Conservation (phyloP, 176 grass and related monocot species). For the Zea luxurians region DNA sequence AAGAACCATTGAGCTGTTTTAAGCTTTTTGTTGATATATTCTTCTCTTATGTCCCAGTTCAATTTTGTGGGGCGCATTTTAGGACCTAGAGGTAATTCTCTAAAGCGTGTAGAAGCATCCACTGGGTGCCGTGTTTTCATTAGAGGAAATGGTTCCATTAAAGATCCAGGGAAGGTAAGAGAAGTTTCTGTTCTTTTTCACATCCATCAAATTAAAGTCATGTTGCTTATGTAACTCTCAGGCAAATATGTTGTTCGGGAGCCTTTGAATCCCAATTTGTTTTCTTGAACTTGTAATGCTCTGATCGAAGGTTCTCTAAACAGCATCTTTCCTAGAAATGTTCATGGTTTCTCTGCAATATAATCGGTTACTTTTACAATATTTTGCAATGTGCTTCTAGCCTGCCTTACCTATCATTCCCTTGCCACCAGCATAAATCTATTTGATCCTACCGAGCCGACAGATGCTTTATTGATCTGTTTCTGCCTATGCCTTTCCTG, state of each 20-base stretch:
- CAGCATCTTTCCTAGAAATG: not conserved
- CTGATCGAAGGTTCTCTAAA: not conserved
- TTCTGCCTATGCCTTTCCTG: constrained; percentile 26
- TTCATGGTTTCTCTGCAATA: not conserved
- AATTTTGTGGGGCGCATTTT: constrained; percentile 99
- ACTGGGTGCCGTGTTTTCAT: constrained; percentile 99
- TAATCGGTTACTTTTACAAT: constrained; percentile 10
- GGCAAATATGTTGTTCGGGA: constrained; percentile 1
- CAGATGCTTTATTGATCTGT: constrained; percentile 9
- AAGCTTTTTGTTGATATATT: constrained; percentile 36
- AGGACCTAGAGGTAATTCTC: constrained; percentile 92
- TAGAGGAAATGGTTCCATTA: constrained; percentile 96
- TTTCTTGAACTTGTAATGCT: not conserved
- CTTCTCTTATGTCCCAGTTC: constrained; percentile 51
- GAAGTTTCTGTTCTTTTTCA: constrained; percentile 24
- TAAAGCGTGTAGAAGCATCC: constrained; percentile 92
- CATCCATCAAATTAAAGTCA: not conserved
- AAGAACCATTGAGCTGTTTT: constrained; percentile 18
- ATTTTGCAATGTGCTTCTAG: not conserved
- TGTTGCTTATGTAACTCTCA: constrained; percentile 6
- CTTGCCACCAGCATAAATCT: not conserved
- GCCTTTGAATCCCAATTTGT: not conserved
- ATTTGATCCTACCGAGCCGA: not conserved
- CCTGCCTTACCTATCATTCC: not conserved
- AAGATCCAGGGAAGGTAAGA: constrained; percentile 92